A percentile compares a stretch with the other conserved stretches of the same genome.
These are phyloP conservation scores for Chenopodium berlandieri DNA, from an alignment of 148 eudicot genomes.

Conservation along the genomic window DNA sequence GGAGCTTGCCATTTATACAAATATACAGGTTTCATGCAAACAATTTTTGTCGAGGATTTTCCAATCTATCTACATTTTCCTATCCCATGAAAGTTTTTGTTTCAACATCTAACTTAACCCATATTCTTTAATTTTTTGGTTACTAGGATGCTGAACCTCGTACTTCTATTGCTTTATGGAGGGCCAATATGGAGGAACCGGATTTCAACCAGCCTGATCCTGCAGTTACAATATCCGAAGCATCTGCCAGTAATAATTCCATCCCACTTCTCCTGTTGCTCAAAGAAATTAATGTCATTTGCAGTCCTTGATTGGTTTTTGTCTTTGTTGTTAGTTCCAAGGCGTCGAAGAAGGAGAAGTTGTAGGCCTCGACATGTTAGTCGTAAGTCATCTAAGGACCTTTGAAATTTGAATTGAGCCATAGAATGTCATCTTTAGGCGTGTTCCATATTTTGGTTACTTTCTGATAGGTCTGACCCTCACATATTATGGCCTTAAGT, in stretches of 20 bases:
- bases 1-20: slow-evolving; percentile 81
- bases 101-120: neutral
- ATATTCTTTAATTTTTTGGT: neutral
- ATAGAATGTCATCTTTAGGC: slow-evolving; percentile 12
- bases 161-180: slow-evolving; percentile 69
- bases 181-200: slow-evolving; percentile 85
- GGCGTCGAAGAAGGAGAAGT: slow-evolving; percentile 59
- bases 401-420: slow-evolving; percentile 29
- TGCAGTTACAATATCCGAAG: slow-evolving; percentile 61
- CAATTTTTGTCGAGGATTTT: neutral
- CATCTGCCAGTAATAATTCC: slow-evolving; percentile 57
- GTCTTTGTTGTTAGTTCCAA: slow-evolving; percentile 59
- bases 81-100: neutral
- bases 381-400: slow-evolving; percentile 48
- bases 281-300: slow-evolving; percentile 1
- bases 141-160: slow-evolving; percentile 87
- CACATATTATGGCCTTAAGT: neutral
- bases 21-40: slow-evolving; percentile 48
- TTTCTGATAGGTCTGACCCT: neutral
- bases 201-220: slow-evolving; percentile 64
- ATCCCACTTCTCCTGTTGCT: slow-evolving; percentile 16
- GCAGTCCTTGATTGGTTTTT: slow-evolving; percentile 26
- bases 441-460: neutral
- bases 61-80: neutral
- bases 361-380: slow-evolving; percentile 50